Base-by-base conservation (phyloP, 1,284 basidiomycete species). In the Puccinia coronata region DNA sequence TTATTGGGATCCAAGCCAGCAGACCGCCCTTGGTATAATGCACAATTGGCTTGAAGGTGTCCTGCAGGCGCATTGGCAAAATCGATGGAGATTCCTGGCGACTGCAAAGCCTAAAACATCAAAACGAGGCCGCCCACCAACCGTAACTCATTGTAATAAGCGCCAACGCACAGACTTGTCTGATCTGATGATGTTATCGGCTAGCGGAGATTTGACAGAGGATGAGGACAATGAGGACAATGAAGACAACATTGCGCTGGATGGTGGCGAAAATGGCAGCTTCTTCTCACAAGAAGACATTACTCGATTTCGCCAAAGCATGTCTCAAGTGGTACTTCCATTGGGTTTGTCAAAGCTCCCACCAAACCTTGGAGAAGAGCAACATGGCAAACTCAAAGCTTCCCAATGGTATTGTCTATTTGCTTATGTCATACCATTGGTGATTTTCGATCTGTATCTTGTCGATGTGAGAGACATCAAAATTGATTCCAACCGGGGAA, bases 1-100 rank as follows among this genome's bases (percentile, higher is more conserved):
- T 31, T 76, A 76, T 49, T 63, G 74, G 61, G 59, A 76, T 36
- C 74, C 74, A 1, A 51, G 23, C 25, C 36, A 31, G 23, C 74
- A 76, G 14, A 28, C 65, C 20, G 57, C 51, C 9, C 36, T 76
- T 18, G 74, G 74, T 4, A 36, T 76, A n/a, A 76, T 76, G 57
- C 59, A 76, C n/a, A 76, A 76, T 31, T 76, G 55, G 55, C 59
- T 76, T 49, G 59, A 76, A 49, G 74, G 55, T 0, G 28, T 76
- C n/a, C 34, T 76, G 6, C 74, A 76, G 12, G 31, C 28, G 11
- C 55, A 76, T 28, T 76, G 47, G 49, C 41, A 59, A 14, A 65
- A 47, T 49, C 41, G n/a, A 25, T 76, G 74, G 74, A 49, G 43
- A 14, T 76, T 76, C n/a, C n/a, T n/a, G n/a, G n/a, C n/a, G n/a